Conservation (phyloP, 441 rosid species). For the Raphanus hybrid region DNA sequence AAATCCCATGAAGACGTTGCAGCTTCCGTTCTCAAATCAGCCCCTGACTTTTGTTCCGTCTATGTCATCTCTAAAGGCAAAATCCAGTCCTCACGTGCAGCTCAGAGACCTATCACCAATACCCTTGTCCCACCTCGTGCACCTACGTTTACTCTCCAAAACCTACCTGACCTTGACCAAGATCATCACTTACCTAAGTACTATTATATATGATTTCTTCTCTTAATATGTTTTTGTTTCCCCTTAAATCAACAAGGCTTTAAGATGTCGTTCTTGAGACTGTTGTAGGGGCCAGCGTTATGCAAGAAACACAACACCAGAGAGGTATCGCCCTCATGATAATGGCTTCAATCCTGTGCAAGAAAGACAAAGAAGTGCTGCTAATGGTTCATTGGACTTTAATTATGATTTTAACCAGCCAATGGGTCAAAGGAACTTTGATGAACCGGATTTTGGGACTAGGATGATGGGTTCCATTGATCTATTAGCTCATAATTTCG, state of each 20-base stretch:
- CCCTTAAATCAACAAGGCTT: too few species aligned
- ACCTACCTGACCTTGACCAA: constrained; percentile 33
- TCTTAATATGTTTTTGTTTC: not conserved
- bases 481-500: constrained; percentile 42
- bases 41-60: constrained; percentile 77
- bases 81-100: constrained; percentile 51
- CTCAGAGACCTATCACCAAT: constrained; percentile 58
- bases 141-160: constrained; percentile 39
- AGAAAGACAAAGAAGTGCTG: constrained; percentile 41
- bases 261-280: constrained; percentile 1
- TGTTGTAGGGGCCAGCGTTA: constrained; percentile 37
- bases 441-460: constrained; percentile 43
- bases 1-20: constrained; percentile 58
- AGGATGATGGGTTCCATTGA: constrained; percentile 52
- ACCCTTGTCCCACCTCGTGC: constrained; percentile 59
- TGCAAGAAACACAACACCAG: constrained; percentile 44
- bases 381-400: constrained; percentile 49
- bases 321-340: constrained; percentile 44
- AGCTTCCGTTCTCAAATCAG: constrained; percentile 50
- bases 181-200: constrained; percentile 61
- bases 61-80: constrained; percentile 83
- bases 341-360: constrained; percentile 25
- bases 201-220: not conserved
- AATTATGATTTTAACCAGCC: constrained; percentile 38
- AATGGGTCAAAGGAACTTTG: constrained; percentile 38